Evolutionary conservation across 1,284 basidiomycete genomes (phyloP).

Genomic region (Xerocomus cyaneibrunnescens): DNA sequence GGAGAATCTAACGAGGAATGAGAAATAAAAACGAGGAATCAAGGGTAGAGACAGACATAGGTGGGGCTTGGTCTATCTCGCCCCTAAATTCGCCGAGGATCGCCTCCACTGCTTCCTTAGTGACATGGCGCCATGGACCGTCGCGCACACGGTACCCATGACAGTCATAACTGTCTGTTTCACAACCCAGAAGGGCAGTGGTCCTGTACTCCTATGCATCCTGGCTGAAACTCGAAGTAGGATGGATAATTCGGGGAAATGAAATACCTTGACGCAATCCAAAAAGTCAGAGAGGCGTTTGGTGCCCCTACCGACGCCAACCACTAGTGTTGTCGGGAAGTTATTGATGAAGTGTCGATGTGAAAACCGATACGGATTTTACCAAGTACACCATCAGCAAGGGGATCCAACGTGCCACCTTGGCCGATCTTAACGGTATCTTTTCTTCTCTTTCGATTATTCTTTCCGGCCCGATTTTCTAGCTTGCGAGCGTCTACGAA

Average conservation of each 20-base stretch:
- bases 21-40: constrained; percentile 9
- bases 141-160: constrained; percentile 77
- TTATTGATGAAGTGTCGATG: constrained; percentile 12
- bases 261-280: constrained; percentile 83
- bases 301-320: constrained; percentile 90
- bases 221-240: constrained; percentile 19
- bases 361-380: constrained; percentile 20
- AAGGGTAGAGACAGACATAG: constrained; percentile 63
- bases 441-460: constrained; percentile 42
- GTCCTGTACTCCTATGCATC: constrained; percentile 80
- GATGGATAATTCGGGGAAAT: constrained; percentile 3
- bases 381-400: constrained; percentile 94
- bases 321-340: constrained; percentile 50
- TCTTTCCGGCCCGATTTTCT: constrained; percentile 43
- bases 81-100: constrained; percentile 82
- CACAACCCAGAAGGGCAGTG: constrained; percentile 89
- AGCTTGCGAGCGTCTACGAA: constrained; percentile 68
- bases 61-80: constrained; percentile 86
- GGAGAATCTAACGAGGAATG: constrained; percentile 70
- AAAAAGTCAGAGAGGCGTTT: constrained; percentile 87
- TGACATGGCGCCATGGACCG: constrained; percentile 84
- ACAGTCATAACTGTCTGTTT: constrained; percentile 94
- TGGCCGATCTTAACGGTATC: constrained; percentile 79
- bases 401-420: constrained; percentile 94
- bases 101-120: constrained; percentile 70